Conservation (phyloP, 257 asterid genomes). For the Primulina eburnea region DNA sequence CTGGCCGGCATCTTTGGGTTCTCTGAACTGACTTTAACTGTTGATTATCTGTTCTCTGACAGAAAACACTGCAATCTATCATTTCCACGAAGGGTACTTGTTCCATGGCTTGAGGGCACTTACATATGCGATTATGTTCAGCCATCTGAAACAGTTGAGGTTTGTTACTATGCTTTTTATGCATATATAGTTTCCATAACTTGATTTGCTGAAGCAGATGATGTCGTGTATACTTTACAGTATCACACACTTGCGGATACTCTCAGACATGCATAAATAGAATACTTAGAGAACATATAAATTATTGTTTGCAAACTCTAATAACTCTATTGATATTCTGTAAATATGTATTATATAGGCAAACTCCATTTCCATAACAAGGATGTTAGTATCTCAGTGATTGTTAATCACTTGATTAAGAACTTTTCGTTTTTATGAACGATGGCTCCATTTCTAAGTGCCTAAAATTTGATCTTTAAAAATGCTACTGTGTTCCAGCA, state of each 20-base stretch:
- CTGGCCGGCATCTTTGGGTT: slow-evolving; percentile 23
- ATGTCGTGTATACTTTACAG: neutral
- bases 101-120: slow-evolving; percentile 82
- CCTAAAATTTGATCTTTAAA: too few relatives aligned
- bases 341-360: neutral
- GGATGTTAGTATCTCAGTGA: neutral
- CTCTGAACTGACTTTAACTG: slow-evolving; percentile 28
- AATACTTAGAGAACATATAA: neutral
- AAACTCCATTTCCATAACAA: neutral
- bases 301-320: neutral
- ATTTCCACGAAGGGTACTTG: slow-evolving; percentile 83
- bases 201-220: slow-evolving; percentile 18
- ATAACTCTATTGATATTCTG: neutral
- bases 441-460: neutral
- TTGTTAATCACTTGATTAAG: neutral
- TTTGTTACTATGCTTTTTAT: slow-evolving; percentile 30
- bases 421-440: neutral
- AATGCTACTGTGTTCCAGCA: too few relatives aligned
- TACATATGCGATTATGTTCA: slow-evolving; percentile 85
- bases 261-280: slow-evolving; percentile 8
- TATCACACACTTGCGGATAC: neutral
- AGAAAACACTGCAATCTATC: slow-evolving; percentile 58
- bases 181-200: slow-evolving; percentile 1
- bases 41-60: slow-evolving; percentile 25
- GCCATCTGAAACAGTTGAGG: slow-evolving; percentile 83